phyloP scores from a whole-genome alignment of 257 asterid species.

The Fraxinus excelsior region DNA sequence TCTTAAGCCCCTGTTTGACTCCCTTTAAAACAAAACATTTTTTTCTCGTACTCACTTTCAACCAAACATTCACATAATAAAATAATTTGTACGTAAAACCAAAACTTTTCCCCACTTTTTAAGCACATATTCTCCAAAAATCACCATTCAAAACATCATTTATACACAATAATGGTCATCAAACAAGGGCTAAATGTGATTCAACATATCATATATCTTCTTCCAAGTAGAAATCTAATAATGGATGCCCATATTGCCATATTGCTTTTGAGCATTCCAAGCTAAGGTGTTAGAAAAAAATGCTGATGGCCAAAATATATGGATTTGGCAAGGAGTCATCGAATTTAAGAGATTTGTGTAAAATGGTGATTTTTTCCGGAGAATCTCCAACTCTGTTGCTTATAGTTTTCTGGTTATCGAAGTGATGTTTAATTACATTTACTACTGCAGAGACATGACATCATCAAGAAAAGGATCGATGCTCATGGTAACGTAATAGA shows the following conservation, averaged over 20 bases:
- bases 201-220: neutral
- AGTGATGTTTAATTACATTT: slow-evolving; percentile 28
- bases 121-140: too few species aligned
- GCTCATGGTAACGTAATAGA: slow-evolving; percentile 86
- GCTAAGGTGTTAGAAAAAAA: neutral
- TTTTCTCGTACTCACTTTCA: too few species aligned
- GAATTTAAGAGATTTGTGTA: slow-evolving; percentile 2
- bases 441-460: slow-evolving; percentile 86
- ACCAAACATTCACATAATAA: too few species aligned
- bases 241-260: slow-evolving; percentile 6
- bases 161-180: too few species aligned
- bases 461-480: slow-evolving; percentile 91
- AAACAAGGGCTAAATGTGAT: neutral
- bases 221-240: neutral
- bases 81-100: too few species aligned
- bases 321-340: neutral
- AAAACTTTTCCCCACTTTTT: too few species aligned
- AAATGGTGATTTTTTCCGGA: slow-evolving; percentile 10
- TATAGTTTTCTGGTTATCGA: slow-evolving; percentile 20
- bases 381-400: neutral
- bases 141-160: too few species aligned
- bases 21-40: too few species aligned
- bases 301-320: slow-evolving; percentile 8
- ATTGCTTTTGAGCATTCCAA: slow-evolving; percentile 8
- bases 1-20: neutral